These are phyloP conservation scores for Penicillium carneum DNA, from an alignment of 2,329 filamentous ascomycete species.

Conservation along the genomic window DNA sequence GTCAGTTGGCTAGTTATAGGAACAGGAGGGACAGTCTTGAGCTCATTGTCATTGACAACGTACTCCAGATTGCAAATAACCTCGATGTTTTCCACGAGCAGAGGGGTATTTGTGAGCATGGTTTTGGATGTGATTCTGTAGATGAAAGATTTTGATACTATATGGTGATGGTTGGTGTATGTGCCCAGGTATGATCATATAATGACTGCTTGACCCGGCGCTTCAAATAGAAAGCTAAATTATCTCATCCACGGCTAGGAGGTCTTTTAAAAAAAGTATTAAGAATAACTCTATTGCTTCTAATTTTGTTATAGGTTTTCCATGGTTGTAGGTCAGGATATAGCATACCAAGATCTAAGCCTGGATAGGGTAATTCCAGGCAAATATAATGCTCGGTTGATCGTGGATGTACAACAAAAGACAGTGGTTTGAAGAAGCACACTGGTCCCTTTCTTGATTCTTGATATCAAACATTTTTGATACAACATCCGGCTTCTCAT, in stretches of 20 bases:
- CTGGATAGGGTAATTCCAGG: no score
- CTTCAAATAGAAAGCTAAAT: background rate
- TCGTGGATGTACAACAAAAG: no score
- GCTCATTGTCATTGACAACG: background rate
- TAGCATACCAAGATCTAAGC: no score
- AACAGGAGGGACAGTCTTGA: background rate
- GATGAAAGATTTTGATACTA: background rate
- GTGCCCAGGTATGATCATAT: background rate
- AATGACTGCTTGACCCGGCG: background rate
- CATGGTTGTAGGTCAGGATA: no score
- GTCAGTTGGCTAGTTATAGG: background rate
- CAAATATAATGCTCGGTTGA: no score
- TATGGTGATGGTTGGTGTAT: background rate
- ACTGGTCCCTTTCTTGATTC: background rate
- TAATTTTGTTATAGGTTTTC: no score
- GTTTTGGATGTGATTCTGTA: background rate
- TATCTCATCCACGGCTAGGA: no score
- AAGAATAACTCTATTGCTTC: no score
- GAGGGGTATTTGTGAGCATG: background rate
- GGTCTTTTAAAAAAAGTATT: no score
- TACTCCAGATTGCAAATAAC: background rate
- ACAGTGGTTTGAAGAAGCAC: background rate
- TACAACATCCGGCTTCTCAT: background rate
- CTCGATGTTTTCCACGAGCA: background rate
- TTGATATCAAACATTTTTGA: background rate